Percentiles rank a stretch among this genome's conserved stretches.
Conservation (phyloP, 2,329 filamentous ascomycete species). For the Fonsecaea multimorphosa region DNA sequence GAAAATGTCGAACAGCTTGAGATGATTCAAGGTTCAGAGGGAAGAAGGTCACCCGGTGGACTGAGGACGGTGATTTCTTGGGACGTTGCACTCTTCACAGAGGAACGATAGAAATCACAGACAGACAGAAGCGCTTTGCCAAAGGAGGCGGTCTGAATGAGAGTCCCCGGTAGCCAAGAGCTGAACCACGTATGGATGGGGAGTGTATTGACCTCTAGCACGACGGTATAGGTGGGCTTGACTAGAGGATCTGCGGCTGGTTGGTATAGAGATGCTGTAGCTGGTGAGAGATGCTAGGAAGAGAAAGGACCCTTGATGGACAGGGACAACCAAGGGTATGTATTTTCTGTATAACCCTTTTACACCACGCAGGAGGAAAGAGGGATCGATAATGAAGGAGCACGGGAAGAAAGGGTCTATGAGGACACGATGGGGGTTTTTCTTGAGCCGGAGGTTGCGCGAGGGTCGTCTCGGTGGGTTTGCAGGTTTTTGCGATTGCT, state of each 20-base stretch:
- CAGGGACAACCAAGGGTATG: slow-evolving; percentile 8
- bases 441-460: slow-evolving; percentile 13
- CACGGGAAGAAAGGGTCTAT: slow-evolving; percentile 29
- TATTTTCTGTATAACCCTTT: slow-evolving; percentile 13
- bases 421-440: slow-evolving; percentile 6
- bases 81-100: background rate
- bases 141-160: background rate
- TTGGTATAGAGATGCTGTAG: slow-evolving; percentile 8
- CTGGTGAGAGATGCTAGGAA: background rate
- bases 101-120: background rate
- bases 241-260: slow-evolving; percentile 8
- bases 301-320: slow-evolving; percentile 24
- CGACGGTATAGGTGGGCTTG: slow-evolving; percentile 2
- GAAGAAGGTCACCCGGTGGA: background rate
- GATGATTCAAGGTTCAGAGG: background rate
- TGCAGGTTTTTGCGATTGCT: slow-evolving; percentile 17
- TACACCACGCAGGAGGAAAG: slow-evolving; percentile 8
- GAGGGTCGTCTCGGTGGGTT: slow-evolving; percentile 7
- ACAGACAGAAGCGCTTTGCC: background rate
- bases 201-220: background rate
- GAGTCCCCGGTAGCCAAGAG: background rate
- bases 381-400: slow-evolving; percentile 14
- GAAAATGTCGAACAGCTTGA: background rate
- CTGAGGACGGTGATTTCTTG: background rate
- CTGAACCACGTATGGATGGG: background rate